Evolutionary conservation across 306 rosid genomes (phyloP), one percentile per base, ranked within the genome.

Genomic region (Luffa acutangula): DNA sequence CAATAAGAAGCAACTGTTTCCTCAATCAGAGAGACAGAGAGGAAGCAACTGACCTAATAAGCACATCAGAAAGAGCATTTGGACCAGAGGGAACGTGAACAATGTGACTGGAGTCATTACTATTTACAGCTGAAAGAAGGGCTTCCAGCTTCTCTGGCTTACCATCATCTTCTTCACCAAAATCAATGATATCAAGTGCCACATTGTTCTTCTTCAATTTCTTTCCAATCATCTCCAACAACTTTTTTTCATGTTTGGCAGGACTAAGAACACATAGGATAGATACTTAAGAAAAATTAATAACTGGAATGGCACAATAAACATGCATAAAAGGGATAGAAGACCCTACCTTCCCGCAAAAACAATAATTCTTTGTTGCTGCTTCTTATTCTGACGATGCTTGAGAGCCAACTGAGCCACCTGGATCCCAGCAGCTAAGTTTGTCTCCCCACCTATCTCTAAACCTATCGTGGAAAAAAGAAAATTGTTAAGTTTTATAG

Each of bases 381-480:
- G 99, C 77, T 95, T 93, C 85, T 95, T 95, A 82, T 93, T 95
- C 83, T 95, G 99, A 43, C 99, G 90, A 88, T 95, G 98, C 88
- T 95, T 95, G 63, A 95, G 94, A 60, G 99, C 99, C 87, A 95
- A 85, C 80, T 95, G 97, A 63, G 99, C 97, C 83, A 95, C 97
- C 87, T 95, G 99, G 85, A 95, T 93, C 12, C 93, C 97, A 81
- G 97, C 91, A 52, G 97, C 99, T 84, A 95, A 85, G 87, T 93
- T 90, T 97, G 90, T 91, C 89, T 90, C 97, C 76, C 99, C 97
- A 37, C 99, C 97, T 39, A 90, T 86, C 84, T 91, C 99, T 81
- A 91, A 87, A 79, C 99, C 99, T 95, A 20, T n/a, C 25, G 2
- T 21, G 39, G 6, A 71, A 20, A 71, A 45, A 71, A 70, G 53